These are phyloP conservation scores for Cladobotryum mycophilum DNA, from an alignment of 2,329 filamentous ascomycete species.

Conservation along the genomic window DNA sequence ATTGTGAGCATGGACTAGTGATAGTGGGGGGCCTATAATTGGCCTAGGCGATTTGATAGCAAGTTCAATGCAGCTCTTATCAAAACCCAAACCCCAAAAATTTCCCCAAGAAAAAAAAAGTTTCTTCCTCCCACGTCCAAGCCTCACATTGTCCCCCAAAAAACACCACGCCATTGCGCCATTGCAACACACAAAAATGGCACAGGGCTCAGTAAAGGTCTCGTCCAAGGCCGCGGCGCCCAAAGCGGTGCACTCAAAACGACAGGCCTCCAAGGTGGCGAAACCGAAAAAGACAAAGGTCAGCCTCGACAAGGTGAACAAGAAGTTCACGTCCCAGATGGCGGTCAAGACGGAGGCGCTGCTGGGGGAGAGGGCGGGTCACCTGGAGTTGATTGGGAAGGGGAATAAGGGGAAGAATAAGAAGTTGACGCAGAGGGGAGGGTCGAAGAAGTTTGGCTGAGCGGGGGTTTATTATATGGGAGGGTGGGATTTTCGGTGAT, in stretches of 20 bases:
- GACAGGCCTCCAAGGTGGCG: constrained; percentile 38
- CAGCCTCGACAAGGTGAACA: constrained; percentile 46
- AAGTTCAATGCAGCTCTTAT: neutral
- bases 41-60: too few relatives aligned
- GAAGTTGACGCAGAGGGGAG: constrained; percentile 39
- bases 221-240: constrained; percentile 33
- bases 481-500: neutral
- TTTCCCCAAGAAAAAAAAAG: neutral
- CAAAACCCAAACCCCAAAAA: neutral
- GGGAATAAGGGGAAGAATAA: constrained; percentile 41
- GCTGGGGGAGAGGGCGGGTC: constrained; percentile 53
- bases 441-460: constrained; percentile 52
- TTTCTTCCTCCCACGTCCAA: neutral
- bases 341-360: constrained; percentile 50
- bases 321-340: constrained; percentile 50
- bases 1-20: too few relatives aligned
- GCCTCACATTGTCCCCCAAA: too few relatives aligned
- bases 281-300: constrained; percentile 43
- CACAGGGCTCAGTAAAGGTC: constrained; percentile 49
- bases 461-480: neutral
- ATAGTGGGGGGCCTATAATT: too few relatives aligned
- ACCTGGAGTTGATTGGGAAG: constrained; percentile 54
- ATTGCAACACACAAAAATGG: constrained; percentile 36
- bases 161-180: neutral
- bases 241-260: constrained; percentile 36